Conservation (phyloP, 305 asterid species). For the Caryopteris hybrid region DNA sequence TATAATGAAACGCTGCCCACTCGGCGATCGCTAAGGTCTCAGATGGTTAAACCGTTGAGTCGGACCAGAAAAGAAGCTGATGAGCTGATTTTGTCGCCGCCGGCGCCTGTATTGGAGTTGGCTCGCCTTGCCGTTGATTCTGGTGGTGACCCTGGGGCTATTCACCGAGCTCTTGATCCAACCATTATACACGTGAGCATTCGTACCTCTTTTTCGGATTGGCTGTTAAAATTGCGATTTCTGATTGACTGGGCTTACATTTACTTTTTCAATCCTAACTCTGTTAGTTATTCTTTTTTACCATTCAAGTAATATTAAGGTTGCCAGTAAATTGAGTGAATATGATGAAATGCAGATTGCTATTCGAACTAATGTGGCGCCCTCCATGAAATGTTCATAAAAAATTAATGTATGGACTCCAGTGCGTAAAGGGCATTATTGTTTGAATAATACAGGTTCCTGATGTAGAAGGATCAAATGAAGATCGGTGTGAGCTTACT, state of each 20-base stretch:
- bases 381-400: neutral
- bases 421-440: neutral
- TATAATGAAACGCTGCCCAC: conserved; percentile 14
- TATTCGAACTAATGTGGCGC: too few species aligned
- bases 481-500: conserved; percentile 71
- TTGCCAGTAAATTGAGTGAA: neutral
- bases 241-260: neutral
- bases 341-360: too few species aligned
- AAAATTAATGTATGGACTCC: neutral
- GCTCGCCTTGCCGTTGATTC: conserved; percentile 82
- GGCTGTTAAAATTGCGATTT: neutral
- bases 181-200: conserved; percentile 44
- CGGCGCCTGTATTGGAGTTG: conserved; percentile 68
- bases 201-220: neutral
- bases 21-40: conserved; percentile 32
- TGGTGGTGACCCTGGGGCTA: conserved; percentile 73
- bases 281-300: too few species aligned
- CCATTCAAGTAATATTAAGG: neutral
- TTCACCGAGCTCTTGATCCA: conserved; percentile 75
- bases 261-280: neutral
- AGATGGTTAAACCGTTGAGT: neutral
- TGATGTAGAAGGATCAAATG: conserved; percentile 69
- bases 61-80: conserved; percentile 26
- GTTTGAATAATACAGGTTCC: conserved; percentile 57
- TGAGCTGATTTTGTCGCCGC: conserved; percentile 65